Evolutionary conservation across 2,329 filamentous ascomycete species (phyloP).

Genomic region (Leptosphaerulina australis): DNA sequence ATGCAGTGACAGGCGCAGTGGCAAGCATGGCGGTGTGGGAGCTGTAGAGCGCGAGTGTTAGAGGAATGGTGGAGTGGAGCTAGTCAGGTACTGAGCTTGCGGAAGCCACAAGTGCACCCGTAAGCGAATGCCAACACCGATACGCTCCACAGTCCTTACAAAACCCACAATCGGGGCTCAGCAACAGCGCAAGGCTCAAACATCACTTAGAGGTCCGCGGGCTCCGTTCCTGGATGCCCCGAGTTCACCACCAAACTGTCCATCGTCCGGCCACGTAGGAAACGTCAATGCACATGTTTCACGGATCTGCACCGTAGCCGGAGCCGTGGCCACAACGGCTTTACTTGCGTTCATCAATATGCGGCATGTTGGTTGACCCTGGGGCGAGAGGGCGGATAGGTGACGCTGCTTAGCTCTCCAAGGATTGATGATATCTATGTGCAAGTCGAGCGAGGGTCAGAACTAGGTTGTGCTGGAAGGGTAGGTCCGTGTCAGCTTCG

Average conservation of each 20-base stretch:
- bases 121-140: slow-evolving; percentile 11
- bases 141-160: background rate
- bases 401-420: background rate
- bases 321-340: slow-evolving; percentile 9
- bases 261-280: background rate
- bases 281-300: slow-evolving; percentile 9
- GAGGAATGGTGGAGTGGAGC: slow-evolving; percentile 14
- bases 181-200: background rate
- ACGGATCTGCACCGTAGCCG: slow-evolving; percentile 11
- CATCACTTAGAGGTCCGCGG: background rate
- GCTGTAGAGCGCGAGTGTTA: slow-evolving; percentile 8
- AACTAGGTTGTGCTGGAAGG: slow-evolving; percentile 5
- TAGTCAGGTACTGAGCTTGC: slow-evolving; percentile 11
- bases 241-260: background rate
- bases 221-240: background rate
- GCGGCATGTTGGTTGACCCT: slow-evolving; percentile 12
- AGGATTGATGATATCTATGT: slow-evolving; percentile 3
- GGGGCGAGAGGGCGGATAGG: slow-evolving; percentile 1
- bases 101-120: slow-evolving; percentile 15
- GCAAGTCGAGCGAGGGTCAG: slow-evolving; percentile 14
- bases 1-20: slow-evolving; percentile 13
- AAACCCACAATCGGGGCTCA: slow-evolving; percentile 4
- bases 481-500: slow-evolving; percentile 5
- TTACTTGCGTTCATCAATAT: slow-evolving; percentile 11
- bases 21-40: slow-evolving; percentile 20